phyloP scores from a whole-genome alignment of 2,329 filamentous ascomycete species.

The Harringtonia lauricola region DNA sequence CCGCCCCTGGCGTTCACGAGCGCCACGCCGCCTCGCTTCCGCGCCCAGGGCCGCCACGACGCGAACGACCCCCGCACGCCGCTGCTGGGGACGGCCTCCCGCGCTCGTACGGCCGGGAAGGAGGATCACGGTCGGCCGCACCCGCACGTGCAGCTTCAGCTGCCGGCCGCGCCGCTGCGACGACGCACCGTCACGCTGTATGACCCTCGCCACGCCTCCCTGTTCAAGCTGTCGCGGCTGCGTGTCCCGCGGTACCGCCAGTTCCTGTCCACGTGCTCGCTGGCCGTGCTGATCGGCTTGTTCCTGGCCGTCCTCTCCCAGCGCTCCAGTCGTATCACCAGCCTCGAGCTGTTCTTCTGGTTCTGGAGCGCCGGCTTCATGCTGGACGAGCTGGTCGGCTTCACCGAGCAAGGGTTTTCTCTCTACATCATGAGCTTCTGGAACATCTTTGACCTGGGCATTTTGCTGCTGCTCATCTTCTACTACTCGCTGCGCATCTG shows the following conservation, averaged over 20 bases:
- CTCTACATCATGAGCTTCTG: constrained; percentile 97
- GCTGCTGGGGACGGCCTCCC: constrained; percentile 25
- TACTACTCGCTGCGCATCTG: constrained; percentile 89
- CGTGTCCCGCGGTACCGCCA: constrained; percentile 87
- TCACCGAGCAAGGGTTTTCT: constrained; percentile 93
- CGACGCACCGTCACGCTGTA: constrained; percentile 77
- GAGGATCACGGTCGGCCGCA: constrained; percentile 14
- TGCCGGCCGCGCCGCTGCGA: constrained; percentile 19
- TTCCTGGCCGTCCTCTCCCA: constrained; percentile 74
- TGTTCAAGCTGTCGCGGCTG: constrained; percentile 83
- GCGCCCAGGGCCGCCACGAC: constrained; percentile 9
- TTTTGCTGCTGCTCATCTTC: constrained; percentile 70
- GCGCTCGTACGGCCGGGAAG: constrained; percentile 8
- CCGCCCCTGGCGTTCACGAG: constrained; percentile 13
- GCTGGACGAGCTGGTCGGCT: constrained; percentile 90
- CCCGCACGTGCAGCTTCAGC: background rate
- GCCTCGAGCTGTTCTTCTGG: constrained; percentile 85
- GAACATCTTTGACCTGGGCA: constrained; percentile 92
- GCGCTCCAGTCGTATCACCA: constrained; percentile 70
- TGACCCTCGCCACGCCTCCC: constrained; percentile 78
- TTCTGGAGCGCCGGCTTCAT: constrained; percentile 97
- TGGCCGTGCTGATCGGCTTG: constrained; percentile 72
- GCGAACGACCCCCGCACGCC: constrained; percentile 36
- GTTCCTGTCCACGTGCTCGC: constrained; percentile 78
- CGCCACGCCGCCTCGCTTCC: background rate